These are phyloP conservation scores for Zygoascus sp. DNA, from an alignment of 1,139 yeast species.

Conservation along the genomic window DNA sequence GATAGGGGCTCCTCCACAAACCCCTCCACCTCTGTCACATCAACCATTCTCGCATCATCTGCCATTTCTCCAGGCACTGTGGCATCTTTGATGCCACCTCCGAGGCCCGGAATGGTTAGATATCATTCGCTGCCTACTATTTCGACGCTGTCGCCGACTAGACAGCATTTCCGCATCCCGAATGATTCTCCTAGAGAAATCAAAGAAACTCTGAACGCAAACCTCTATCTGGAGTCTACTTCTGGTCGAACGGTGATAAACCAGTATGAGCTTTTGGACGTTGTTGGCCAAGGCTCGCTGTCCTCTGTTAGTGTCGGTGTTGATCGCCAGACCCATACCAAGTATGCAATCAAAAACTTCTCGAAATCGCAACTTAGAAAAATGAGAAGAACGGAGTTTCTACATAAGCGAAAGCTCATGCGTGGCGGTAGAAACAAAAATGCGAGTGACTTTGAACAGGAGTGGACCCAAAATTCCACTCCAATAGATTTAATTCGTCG, in stretches of 20 bases:
- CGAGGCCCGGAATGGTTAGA: constrained; percentile 27
- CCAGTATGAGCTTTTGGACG: constrained; percentile 55
- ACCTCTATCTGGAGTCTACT: constrained; percentile 27
- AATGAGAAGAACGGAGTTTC: constrained; percentile 43
- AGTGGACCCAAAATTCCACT: constrained; percentile 16
- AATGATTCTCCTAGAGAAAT: constrained; percentile 34
- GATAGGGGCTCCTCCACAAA: background rate
- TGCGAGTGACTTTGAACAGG: constrained; percentile 12
- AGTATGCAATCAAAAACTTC: constrained; percentile 69
- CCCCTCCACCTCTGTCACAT: background rate
- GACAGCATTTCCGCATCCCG: constrained; percentile 37
- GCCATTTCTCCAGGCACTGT: background rate
- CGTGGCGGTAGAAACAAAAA: constrained; percentile 15
- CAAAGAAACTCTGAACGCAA: constrained; percentile 39
- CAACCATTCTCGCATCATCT: background rate
- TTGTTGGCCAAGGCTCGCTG: constrained; percentile 83
- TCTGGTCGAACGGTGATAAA: constrained; percentile 35
- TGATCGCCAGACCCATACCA: constrained; percentile 45
- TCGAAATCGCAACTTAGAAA: constrained; percentile 40
- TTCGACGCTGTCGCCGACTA: constrained; percentile 32
- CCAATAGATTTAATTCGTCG: constrained; percentile 50
- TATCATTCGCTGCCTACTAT: constrained; percentile 34
- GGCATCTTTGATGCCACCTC: constrained; percentile 1
- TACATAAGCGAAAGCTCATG: constrained; percentile 24
- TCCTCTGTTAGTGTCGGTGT: constrained; percentile 84